Evolutionary conservation across 176 grass and related monocot species (phyloP).

Genomic region (Avena insularis): DNA sequence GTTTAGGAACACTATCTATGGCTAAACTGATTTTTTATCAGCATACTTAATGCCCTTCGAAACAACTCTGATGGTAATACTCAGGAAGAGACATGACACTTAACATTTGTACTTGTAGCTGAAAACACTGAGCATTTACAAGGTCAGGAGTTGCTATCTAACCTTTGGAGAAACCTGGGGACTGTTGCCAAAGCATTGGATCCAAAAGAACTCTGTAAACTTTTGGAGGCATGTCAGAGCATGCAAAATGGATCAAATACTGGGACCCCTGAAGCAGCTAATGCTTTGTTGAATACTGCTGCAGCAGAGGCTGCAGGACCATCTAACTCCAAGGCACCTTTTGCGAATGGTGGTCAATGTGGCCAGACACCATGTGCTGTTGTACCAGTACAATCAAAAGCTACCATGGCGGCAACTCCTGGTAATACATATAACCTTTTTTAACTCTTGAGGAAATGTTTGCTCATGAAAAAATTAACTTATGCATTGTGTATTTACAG

Average conservation of each 20-base stretch:
- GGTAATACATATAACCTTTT: conserved; percentile 55
- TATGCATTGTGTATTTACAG: conserved; percentile 44
- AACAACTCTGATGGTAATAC: conserved; percentile 38
- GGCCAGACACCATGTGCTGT: conserved; percentile 56
- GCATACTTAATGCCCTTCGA: neutral
- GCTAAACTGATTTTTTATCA: conserved; percentile 30
- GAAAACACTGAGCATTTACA: conserved; percentile 61
- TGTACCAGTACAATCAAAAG: conserved; percentile 53
- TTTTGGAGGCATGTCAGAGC: conserved; percentile 75
- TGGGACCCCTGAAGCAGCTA: conserved; percentile 69
- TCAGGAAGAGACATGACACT: conserved; percentile 37
- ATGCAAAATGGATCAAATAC: conserved; percentile 72
- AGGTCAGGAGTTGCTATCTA: conserved; percentile 69
- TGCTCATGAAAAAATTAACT: conserved; percentile 29
- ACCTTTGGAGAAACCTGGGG: conserved; percentile 76
- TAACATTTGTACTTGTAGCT: conserved; percentile 63
- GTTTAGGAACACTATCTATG: neutral
- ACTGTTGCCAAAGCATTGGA: conserved; percentile 84
- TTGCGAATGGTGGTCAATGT: conserved; percentile 46
- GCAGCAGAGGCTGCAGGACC: conserved; percentile 52
- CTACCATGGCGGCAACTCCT: conserved; percentile 54
- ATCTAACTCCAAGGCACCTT: conserved; percentile 56
- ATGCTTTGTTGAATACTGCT: conserved; percentile 55
- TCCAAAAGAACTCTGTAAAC: conserved; percentile 76
- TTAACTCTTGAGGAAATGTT: conserved; percentile 16